phyloP scores from a whole-genome alignment of 768 basidiomycete species.

The Rhodosporidiobolus sp. region DNA sequence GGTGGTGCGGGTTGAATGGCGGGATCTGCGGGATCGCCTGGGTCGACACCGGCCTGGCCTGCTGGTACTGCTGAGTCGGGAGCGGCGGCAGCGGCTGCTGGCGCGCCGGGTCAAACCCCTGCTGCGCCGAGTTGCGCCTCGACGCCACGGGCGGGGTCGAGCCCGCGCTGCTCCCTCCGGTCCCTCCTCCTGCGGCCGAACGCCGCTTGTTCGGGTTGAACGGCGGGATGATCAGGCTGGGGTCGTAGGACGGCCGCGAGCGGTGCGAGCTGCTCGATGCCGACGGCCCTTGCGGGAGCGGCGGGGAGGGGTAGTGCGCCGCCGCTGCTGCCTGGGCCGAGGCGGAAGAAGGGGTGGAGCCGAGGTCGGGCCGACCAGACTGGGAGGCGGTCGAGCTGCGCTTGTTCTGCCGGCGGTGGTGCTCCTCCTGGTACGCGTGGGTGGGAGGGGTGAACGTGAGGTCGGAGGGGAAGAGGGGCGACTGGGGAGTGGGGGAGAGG shows the following conservation, averaged over 20 bases:
- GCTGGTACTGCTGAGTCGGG: conserved; percentile 7
- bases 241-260: conserved; percentile 13
- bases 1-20: conserved; percentile 1
- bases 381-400: conserved; percentile 6
- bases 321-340: too few species aligned
- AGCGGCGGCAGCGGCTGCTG: neutral
- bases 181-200: neutral
- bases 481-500: conserved; percentile 12
- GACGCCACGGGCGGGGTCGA: conserved; percentile 1
- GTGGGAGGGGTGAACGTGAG: neutral
- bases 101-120: neutral
- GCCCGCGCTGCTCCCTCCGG: too few species aligned
- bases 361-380: conserved; percentile 2
- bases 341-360: too few species aligned
- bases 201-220: conserved; percentile 40
- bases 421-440: neutral
- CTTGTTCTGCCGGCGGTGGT: conserved; percentile 12
- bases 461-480: conserved; percentile 6
- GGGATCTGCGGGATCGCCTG: conserved; percentile 17
- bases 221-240: conserved; percentile 36
- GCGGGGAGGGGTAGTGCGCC: neutral
- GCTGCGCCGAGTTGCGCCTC: conserved; percentile 3
- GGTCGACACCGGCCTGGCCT: conserved; percentile 16
- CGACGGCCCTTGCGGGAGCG: neutral
- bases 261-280: neutral